Evolutionary conservation across 805 yeast species (phyloP).

Genomic region (Lipomyces yamanashiensis): DNA sequence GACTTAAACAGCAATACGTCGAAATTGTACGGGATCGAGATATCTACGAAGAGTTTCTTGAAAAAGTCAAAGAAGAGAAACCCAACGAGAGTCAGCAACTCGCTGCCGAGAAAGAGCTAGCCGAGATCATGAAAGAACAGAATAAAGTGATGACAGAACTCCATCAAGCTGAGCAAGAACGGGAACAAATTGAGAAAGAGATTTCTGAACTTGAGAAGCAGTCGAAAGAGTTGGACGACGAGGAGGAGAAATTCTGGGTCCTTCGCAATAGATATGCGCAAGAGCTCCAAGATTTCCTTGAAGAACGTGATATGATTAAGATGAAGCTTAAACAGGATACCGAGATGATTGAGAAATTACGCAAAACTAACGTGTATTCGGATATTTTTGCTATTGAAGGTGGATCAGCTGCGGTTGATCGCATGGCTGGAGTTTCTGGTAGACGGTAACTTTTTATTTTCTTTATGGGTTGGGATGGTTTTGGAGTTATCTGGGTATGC

Average conservation of each 20-base stretch:
- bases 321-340: constrained; percentile 65
- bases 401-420: constrained; percentile 34
- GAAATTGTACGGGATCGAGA: constrained; percentile 78
- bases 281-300: constrained; percentile 55
- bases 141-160: constrained; percentile 45
- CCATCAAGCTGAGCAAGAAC: constrained; percentile 47
- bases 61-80: constrained; percentile 55
- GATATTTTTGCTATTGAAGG: constrained; percentile 71
- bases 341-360: constrained; percentile 68
- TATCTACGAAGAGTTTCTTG: constrained; percentile 71
- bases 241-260: constrained; percentile 54
- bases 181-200: constrained; percentile 55
- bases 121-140: constrained; percentile 51
- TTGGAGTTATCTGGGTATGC: neutral
- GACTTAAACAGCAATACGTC: constrained; percentile 70
- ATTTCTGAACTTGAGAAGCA: constrained; percentile 52
- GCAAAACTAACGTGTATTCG: constrained; percentile 79
- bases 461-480: neutral
- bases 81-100: constrained; percentile 52
- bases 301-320: constrained; percentile 65
- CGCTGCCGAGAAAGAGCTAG: constrained; percentile 54
- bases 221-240: constrained; percentile 44
- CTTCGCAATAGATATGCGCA: constrained; percentile 62
- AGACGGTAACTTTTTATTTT: neutral
- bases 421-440: constrained; percentile 32